Evolutionary conservation across 441 rosid genomes (phyloP).

Genomic region (Croton laevigatus): DNA sequence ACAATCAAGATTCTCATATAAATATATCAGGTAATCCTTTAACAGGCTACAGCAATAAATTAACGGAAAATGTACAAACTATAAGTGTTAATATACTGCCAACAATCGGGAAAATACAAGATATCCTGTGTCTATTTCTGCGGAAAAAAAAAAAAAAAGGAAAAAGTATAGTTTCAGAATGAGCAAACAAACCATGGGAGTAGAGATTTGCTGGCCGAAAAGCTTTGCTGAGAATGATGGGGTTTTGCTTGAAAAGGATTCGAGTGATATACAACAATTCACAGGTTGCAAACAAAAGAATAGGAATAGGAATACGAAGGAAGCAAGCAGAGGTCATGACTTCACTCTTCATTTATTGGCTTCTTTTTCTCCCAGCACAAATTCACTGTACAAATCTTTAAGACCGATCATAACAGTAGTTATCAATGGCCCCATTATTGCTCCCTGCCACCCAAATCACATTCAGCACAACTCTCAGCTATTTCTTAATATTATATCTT

Average conservation of each 20-base stretch:
- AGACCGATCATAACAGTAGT: slow-evolving; percentile 85
- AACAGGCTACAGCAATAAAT: slow-evolving; percentile 5
- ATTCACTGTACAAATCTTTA: slow-evolving; percentile 81
- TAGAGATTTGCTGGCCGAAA: background rate
- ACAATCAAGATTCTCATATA: slow-evolving; percentile 1
- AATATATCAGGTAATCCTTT: slow-evolving; percentile 11
- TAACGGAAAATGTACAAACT: slow-evolving; percentile 20
- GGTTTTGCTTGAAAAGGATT: slow-evolving; percentile 7
- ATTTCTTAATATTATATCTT: background rate
- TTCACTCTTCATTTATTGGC: slow-evolving; percentile 27
- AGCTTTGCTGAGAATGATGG: background rate
- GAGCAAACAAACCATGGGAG: slow-evolving; percentile 14
- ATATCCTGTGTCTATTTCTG: background rate
- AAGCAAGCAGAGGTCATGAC: background rate
- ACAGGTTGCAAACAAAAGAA: slow-evolving; percentile 9
- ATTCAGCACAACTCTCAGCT: background rate
- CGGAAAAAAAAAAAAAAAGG: background rate
- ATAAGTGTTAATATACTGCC: slow-evolving; percentile 4
- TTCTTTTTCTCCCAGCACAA: slow-evolving; percentile 59
- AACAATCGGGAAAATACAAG: slow-evolving; percentile 1
- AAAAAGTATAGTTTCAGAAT: background rate
- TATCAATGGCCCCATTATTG: slow-evolving; percentile 95
- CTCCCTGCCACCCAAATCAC: slow-evolving; percentile 52
- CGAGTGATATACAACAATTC: slow-evolving; percentile 15
- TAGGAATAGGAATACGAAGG: background rate